Evolutionary conservation across 140 eudicot species (phyloP).

Genomic region (Artemisia princeps): DNA sequence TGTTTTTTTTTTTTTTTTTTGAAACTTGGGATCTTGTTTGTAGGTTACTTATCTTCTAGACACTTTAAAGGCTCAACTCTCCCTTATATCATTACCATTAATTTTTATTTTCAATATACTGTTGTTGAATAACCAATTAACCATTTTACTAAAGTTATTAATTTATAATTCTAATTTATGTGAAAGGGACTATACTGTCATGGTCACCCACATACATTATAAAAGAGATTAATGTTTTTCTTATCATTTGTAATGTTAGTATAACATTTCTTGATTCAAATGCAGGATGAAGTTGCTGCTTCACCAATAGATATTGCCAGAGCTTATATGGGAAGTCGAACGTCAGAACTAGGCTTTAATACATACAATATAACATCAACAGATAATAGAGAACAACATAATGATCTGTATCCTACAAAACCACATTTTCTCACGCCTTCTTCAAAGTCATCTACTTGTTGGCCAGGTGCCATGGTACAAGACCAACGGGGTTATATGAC

Average conservation of each 20-base stretch:
- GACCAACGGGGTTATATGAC: slow-evolving; percentile 55
- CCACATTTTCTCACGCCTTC: slow-evolving; percentile 46
- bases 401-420: slow-evolving; percentile 33
- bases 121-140: too few species aligned
- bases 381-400: slow-evolving; percentile 31
- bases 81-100: too few species aligned
- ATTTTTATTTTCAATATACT: too few species aligned
- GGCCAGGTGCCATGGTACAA: slow-evolving; percentile 81
- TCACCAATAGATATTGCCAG: slow-evolving; percentile 90
- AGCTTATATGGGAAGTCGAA: slow-evolving; percentile 82
- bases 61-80: too few species aligned
- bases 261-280: slow-evolving; percentile 27
- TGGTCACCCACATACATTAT: slow-evolving; percentile 1
- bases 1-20: too few species aligned
- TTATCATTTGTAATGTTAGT: slow-evolving; percentile 5
- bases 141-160: too few species aligned
- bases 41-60: too few species aligned
- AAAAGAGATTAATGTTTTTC: not conserved
- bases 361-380: slow-evolving; percentile 30
- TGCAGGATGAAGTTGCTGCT: slow-evolving; percentile 50
- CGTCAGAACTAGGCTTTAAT: slow-evolving; percentile 46
- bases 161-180: slow-evolving; percentile 3
- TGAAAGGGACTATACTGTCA: slow-evolving; percentile 6
- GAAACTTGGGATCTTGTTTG: too few species aligned
- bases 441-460: slow-evolving; percentile 57